These are phyloP conservation scores for Phytophthora sp. DNA, from an alignment of 352 stramenopile genomes.

Conservation along the genomic window DNA sequence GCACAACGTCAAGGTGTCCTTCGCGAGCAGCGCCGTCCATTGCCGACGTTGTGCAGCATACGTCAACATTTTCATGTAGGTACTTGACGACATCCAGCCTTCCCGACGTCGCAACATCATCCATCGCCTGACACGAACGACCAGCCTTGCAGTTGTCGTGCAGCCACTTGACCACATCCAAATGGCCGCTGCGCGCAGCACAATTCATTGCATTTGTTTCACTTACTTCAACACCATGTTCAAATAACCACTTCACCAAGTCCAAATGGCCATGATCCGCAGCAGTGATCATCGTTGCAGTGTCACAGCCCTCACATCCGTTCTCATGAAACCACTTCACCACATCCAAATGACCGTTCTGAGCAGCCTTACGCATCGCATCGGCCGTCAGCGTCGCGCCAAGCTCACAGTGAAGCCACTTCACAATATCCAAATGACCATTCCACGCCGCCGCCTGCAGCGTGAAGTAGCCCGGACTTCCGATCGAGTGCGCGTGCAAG, in stretches of 20 bases:
- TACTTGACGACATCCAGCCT: conserved; percentile 17
- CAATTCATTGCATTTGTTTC: conserved; percentile 13
- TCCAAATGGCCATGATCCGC: conserved; percentile 19
- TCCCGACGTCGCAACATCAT: conserved; percentile 20
- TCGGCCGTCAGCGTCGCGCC: conserved; percentile 1
- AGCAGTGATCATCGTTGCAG: conserved; percentile 13
- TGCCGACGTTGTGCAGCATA: conserved; percentile 3
- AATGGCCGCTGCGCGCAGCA: conserved; percentile 20
- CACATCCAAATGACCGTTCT: conserved; percentile 23
- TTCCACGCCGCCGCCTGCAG: conserved; percentile 18
- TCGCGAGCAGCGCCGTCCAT: conserved; percentile 29
- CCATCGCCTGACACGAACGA: conserved; percentile 4
- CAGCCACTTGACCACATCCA: conserved; percentile 28
- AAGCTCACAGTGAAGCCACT: conserved; percentile 22
- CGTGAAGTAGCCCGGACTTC: conserved; percentile 16
- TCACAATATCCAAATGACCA: conserved; percentile 26
- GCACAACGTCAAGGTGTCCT: conserved; percentile 14
- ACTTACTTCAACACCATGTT: conserved; percentile 8
- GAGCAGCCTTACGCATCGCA: conserved; percentile 22
- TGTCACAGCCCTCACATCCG: conserved; percentile 16
- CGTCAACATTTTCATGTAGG: conserved; percentile 6
- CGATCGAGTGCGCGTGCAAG: conserved; percentile 15
- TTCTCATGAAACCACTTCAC: conserved; percentile 31
- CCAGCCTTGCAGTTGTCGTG: conserved; percentile 4
- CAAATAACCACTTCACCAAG: conserved; percentile 24